These are phyloP conservation scores for Tremella fuciformis DNA, from an alignment of 768 basidiomycete species.

Conservation along the genomic window DNA sequence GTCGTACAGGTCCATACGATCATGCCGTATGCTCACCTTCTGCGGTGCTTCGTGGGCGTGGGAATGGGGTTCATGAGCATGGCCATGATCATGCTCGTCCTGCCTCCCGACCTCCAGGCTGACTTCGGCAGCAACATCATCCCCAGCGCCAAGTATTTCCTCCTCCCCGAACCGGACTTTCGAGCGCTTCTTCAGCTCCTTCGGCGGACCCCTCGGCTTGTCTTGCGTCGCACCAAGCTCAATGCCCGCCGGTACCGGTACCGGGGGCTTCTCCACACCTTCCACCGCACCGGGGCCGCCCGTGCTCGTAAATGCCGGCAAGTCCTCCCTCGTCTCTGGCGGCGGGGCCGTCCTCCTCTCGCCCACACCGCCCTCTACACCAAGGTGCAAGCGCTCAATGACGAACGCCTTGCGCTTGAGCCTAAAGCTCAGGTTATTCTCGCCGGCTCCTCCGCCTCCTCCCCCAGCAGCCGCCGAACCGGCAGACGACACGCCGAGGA, in stretches of 20 bases:
- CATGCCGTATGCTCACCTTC: constrained; percentile 38
- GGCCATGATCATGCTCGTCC: constrained; percentile 17
- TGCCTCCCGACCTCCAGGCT: not conserved
- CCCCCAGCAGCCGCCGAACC: constrained; percentile 55
- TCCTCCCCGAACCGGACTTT: constrained; percentile 45
- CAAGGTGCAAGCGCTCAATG: constrained; percentile 79
- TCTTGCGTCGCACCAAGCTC: constrained; percentile 11
- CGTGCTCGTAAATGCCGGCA: not conserved
- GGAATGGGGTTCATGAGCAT: constrained; percentile 22
- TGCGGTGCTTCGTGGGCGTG: constrained; percentile 17
- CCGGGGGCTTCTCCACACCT: constrained; percentile 2
- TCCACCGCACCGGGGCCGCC: constrained; percentile 11
- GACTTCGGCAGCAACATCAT: not conserved
- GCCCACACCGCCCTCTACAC: constrained; percentile 53
- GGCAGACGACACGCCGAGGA: constrained; percentile 67
- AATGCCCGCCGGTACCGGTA: constrained; percentile 3
- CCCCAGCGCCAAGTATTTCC: constrained; percentile 10
- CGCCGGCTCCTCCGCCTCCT: constrained; percentile 63
- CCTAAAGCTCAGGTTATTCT: constrained; percentile 94
- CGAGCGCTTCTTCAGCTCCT: constrained; percentile 26
- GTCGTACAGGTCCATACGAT: constrained; percentile 52
- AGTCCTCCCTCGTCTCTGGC: not conserved
- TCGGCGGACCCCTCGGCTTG: constrained; percentile 7
- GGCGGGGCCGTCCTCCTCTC: constrained; percentile 49
- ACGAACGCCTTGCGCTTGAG: constrained; percentile 81